Evolutionary conservation across 257 asterid species (phyloP).

Genomic region (Solanum gracilifrons): DNA sequence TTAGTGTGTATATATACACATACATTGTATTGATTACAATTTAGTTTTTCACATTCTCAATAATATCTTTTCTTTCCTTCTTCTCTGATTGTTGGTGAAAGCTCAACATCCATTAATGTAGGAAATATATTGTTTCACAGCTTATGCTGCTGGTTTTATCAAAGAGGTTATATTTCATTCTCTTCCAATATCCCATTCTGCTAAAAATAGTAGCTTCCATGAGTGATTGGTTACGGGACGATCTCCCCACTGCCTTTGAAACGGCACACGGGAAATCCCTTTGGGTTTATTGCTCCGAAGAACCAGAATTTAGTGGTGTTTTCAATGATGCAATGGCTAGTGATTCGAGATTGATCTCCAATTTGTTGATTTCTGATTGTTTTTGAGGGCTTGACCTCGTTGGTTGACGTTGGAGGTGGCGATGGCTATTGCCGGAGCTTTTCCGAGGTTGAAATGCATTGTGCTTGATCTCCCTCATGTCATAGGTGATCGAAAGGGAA

Average conservation of each 20-base stretch:
- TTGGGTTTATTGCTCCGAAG: not conserved
- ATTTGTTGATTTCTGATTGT: not conserved
- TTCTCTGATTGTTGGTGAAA: too few relatives aligned
- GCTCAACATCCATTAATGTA: too few relatives aligned
- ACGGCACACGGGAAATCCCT: not conserved
- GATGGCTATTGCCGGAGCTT: not conserved
- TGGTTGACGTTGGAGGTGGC: not conserved
- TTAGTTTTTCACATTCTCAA: too few relatives aligned
- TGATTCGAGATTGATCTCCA: not conserved
- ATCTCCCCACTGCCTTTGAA: not conserved
- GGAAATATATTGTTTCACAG: too few relatives aligned
- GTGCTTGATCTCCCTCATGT: not conserved
- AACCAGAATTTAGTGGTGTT: not conserved
- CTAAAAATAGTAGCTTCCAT: not conserved
- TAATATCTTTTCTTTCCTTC: too few relatives aligned
- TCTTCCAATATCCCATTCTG: not conserved
- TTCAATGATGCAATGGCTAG: not conserved
- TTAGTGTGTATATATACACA: too few relatives aligned
- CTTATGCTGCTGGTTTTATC: too few relatives aligned
- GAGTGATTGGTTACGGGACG: not conserved
- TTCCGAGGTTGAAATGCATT: not conserved
- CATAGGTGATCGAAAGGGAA: not conserved
- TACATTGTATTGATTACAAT: too few relatives aligned
- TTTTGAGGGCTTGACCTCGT: not conserved
- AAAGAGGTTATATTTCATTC: not conserved